Conservation (phyloP, 2,329 filamentous ascomycete species). For the Botrytis elliptica region DNA sequence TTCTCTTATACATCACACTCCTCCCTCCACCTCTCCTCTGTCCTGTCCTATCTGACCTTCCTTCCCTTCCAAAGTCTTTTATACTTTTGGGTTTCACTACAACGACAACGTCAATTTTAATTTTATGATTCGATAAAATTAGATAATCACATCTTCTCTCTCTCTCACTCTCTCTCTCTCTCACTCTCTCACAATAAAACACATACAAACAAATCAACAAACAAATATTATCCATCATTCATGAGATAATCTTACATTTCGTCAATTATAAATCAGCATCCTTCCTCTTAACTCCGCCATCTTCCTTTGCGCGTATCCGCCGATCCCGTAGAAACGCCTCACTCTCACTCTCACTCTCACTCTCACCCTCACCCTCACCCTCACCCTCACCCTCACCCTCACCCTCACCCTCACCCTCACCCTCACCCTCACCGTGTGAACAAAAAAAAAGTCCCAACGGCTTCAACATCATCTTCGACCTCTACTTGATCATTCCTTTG, state of each 20-base stretch:
- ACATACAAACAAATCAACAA: not conserved
- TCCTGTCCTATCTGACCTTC: not conserved
- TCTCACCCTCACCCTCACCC: not conserved
- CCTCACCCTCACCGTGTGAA: not conserved
- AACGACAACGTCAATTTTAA: not conserved
- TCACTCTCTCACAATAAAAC: too few relatives aligned
- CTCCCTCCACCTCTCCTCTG: not conserved
- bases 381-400: not conserved
- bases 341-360: not conserved
- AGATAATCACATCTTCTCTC: not conserved
- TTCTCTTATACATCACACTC: not conserved
- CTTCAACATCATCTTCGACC: not conserved
- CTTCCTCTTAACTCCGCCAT: slow-evolving; percentile 9
- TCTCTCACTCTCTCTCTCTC: not conserved
- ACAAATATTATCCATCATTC: slow-evolving; percentile 14
- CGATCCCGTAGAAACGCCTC: slow-evolving; percentile 11
- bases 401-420: not conserved
- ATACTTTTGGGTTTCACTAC: not conserved
- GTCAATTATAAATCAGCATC: slow-evolving; percentile 12
- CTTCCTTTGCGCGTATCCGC: slow-evolving; percentile 13
- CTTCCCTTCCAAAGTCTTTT: not conserved
- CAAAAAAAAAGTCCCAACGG: not conserved
- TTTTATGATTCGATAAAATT: slow-evolving; percentile 18
- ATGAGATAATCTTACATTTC: slow-evolving; percentile 20
- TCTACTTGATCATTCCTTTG: not conserved